A percentile compares a stretch with the other conserved stretches of the same genome.
Evolutionary conservation across 179 eudicot species (phyloP).

Genomic region (Beta corolliflora): DNA sequence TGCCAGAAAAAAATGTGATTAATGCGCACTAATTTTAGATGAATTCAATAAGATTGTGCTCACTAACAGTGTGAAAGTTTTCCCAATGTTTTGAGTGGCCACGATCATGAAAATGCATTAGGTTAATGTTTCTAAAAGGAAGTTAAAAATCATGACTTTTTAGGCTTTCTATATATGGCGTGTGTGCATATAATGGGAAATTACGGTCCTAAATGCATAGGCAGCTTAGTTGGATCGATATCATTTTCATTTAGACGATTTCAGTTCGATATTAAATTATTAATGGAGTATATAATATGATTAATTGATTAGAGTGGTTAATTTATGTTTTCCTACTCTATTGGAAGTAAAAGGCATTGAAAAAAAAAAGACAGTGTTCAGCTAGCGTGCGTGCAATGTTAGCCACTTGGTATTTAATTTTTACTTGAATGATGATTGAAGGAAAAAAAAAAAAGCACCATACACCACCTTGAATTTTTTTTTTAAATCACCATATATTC

Average conservation of each 20-base stretch:
- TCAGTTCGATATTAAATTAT: background rate
- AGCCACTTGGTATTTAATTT: too few species aligned
- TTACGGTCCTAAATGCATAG: background rate
- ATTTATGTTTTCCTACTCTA: background rate
- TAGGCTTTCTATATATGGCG: too few species aligned
- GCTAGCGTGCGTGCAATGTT: background rate
- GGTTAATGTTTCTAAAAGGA: background rate
- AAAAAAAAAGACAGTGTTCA: background rate
- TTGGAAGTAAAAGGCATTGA: background rate
- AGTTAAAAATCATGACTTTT: background rate
- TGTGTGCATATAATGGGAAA: background rate
- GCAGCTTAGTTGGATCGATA: background rate
- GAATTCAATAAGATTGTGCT: background rate
- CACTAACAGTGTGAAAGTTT: background rate
- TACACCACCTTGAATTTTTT: too few species aligned
- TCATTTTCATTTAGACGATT: background rate
- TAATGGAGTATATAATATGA: background rate
- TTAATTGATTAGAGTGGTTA: too few species aligned
- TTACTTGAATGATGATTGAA: too few species aligned
- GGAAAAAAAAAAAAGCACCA: too few species aligned
- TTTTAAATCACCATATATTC: too few species aligned
- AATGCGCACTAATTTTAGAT: background rate
- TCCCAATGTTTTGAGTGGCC: background rate
- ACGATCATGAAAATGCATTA: conserved; percentile 6
- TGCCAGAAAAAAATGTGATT: too few species aligned